Evolutionary conservation across 805 yeast genomes (phyloP).

Genomic region (Candida mattraensis): DNA sequence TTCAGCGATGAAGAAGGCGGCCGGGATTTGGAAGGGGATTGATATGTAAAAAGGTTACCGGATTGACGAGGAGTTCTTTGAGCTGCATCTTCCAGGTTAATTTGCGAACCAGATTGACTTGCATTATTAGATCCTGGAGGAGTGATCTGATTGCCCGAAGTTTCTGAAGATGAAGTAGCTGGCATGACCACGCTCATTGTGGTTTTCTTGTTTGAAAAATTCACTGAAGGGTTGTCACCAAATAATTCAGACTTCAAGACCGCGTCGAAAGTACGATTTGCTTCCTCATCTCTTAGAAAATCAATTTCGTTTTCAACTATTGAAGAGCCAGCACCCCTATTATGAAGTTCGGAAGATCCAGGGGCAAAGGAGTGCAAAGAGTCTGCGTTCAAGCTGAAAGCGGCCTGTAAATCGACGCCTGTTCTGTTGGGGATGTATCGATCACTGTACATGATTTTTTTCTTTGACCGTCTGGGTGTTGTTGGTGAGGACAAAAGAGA

Average conservation of each 20-base stretch:
- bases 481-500: slow-evolving; percentile 36
- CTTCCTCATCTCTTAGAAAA: slow-evolving; percentile 70
- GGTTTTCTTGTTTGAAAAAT: slow-evolving; percentile 17
- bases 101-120: slow-evolving; percentile 19
- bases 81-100: slow-evolving; percentile 21
- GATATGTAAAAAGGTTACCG: slow-evolving; percentile 71
- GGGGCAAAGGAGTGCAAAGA: slow-evolving; percentile 13
- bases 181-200: slow-evolving; percentile 9
- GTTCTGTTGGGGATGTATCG: slow-evolving; percentile 85
- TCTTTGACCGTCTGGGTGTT: slow-evolving; percentile 46
- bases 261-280: slow-evolving; percentile 82
- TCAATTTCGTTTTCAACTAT: slow-evolving; percentile 61
- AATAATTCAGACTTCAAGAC: slow-evolving; percentile 87
- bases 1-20: slow-evolving; percentile 60
- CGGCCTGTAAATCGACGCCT: slow-evolving; percentile 86
- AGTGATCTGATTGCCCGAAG: slow-evolving; percentile 22
- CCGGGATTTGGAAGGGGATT: slow-evolving; percentile 64
- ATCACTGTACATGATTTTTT: slow-evolving; percentile 66
- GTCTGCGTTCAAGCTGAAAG: slow-evolving; percentile 51
- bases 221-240: slow-evolving; percentile 74
- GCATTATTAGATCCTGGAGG: slow-evolving; percentile 29
- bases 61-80: slow-evolving; percentile 35
- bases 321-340: slow-evolving; percentile 19
- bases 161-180: slow-evolving; percentile 14
- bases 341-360: slow-evolving; percentile 4